Percentiles rank a stretch among this genome's conserved stretches.
Evolutionary conservation across 371 early-diverging fungal species (phyloP).

Genomic region (Mucor circinelloides): DNA sequence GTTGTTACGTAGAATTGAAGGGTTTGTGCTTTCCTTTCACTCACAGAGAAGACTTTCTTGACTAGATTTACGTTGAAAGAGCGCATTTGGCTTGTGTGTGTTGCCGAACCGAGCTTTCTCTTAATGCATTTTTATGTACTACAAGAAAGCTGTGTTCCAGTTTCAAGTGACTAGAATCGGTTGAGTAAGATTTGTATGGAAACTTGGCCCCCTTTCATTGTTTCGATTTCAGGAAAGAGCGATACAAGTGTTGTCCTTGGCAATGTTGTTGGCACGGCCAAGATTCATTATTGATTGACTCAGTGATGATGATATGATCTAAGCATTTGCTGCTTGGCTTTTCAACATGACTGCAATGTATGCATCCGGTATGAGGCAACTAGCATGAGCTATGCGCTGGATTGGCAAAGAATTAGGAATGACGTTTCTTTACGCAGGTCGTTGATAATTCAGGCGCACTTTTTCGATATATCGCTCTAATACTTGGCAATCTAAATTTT

Average conservation of each 20-base stretch:
- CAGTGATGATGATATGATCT: background rate
- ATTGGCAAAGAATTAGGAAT: background rate
- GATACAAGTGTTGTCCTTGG: background rate
- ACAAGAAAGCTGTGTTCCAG: background rate
- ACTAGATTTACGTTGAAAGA: background rate
- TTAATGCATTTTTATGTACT: background rate
- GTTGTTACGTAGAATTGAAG: background rate
- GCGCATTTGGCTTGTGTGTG: background rate
- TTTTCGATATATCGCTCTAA: too few relatives aligned
- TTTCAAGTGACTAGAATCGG: background rate
- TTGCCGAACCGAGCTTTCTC: background rate
- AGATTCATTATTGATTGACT: background rate
- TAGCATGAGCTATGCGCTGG: background rate
- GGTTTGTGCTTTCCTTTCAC: background rate
- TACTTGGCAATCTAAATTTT: background rate
- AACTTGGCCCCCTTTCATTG: too few relatives aligned
- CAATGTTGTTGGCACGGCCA: background rate
- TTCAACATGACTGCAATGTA: background rate
- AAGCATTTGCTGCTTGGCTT: background rate
- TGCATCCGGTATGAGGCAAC: background rate
- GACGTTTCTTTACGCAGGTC: background rate
- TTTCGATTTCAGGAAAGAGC: too few relatives aligned
- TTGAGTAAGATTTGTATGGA: background rate
- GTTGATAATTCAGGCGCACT: background rate
- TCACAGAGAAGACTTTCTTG: background rate